These are phyloP conservation scores for Hortiboletus campestris DNA, from an alignment of 768 basidiomycete species.

Conservation along the genomic window DNA sequence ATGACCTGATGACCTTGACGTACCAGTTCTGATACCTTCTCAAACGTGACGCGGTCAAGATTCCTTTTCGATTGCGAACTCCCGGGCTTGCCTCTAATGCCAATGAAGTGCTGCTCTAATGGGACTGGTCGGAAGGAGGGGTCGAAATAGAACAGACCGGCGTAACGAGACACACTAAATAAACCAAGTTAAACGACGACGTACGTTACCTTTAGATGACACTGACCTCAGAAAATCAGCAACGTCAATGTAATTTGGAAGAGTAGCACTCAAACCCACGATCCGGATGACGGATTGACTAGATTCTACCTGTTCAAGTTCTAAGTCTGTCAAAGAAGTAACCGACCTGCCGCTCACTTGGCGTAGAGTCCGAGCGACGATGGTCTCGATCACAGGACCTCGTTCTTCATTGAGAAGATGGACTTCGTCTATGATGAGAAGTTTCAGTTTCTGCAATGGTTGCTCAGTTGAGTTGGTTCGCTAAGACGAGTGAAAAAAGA, in stretches of 20 bases:
- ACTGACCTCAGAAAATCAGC: slow-evolving; percentile 87
- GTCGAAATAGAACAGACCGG: slow-evolving; percentile 96
- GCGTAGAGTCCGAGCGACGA: slow-evolving; percentile 91
- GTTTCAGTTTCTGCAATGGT: slow-evolving; percentile 69
- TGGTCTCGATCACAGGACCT: slow-evolving; percentile 97
- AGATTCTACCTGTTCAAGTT: slow-evolving; percentile 74
- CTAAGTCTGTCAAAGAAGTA: not conserved
- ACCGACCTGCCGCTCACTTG: slow-evolving; percentile 50
- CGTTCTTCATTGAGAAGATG: slow-evolving; percentile 97
- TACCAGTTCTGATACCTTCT: slow-evolving; percentile 88
- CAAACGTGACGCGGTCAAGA: slow-evolving; percentile 82
- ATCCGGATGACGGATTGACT: slow-evolving; percentile 95
- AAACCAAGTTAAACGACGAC: slow-evolving; percentile 2
- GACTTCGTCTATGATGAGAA: slow-evolving; percentile 97
- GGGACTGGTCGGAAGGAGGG: slow-evolving; percentile 96
- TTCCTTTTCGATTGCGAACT: slow-evolving; percentile 74
- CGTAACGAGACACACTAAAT: slow-evolving; percentile 78
- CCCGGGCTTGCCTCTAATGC: slow-evolving; percentile 84
- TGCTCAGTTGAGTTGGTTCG: not conserved
- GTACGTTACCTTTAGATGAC: not conserved
- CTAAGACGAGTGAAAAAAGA: not conserved
- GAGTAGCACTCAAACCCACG: slow-evolving; percentile 92
- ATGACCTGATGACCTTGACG: slow-evolving; percentile 96
- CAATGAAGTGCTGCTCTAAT: slow-evolving; percentile 95
- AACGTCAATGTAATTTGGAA: slow-evolving; percentile 97